These are phyloP conservation scores for Durio zibethinus DNA, from an alignment of 345 rosid species.

Conservation along the genomic window DNA sequence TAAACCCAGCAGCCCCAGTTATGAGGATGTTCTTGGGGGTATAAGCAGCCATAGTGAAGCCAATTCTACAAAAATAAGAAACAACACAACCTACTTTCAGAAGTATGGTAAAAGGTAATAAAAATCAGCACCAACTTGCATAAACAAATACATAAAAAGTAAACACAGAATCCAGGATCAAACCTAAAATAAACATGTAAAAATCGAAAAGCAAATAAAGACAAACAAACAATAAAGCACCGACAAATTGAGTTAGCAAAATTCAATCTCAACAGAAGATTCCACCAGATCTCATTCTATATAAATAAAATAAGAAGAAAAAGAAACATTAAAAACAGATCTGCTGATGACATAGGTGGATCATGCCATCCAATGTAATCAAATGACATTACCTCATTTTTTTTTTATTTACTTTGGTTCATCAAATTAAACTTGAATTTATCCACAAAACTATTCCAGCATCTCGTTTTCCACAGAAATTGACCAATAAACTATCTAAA, in stretches of 20 bases:
- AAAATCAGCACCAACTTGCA: background rate
- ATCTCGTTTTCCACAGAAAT: background rate
- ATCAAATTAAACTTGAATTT: background rate
- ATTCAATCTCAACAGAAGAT: conserved; percentile 25
- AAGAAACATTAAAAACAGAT: background rate
- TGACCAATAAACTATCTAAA: background rate
- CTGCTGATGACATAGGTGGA: background rate
- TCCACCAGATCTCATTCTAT: conserved; percentile 1
- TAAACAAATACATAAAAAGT: conserved; percentile 1
- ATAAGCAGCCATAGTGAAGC: conserved; percentile 27
- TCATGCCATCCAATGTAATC: background rate
- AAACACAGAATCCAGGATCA: conserved; percentile 6
- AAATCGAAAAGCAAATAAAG: conserved; percentile 15
- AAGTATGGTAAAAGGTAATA: background rate
- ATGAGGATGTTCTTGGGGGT: conserved; percentile 62
- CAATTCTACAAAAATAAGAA: background rate
- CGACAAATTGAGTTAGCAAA: background rate
- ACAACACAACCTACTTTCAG: background rate
- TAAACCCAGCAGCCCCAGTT: conserved; percentile 69
- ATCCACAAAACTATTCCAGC: background rate
- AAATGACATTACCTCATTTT: background rate
- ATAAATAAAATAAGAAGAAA: background rate
- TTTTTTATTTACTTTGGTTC: background rate
- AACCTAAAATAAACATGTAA: background rate
- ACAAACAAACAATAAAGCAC: background rate